phyloP scores from a whole-genome alignment of 768 basidiomycete species.

The Pleurotus platypus region DNA sequence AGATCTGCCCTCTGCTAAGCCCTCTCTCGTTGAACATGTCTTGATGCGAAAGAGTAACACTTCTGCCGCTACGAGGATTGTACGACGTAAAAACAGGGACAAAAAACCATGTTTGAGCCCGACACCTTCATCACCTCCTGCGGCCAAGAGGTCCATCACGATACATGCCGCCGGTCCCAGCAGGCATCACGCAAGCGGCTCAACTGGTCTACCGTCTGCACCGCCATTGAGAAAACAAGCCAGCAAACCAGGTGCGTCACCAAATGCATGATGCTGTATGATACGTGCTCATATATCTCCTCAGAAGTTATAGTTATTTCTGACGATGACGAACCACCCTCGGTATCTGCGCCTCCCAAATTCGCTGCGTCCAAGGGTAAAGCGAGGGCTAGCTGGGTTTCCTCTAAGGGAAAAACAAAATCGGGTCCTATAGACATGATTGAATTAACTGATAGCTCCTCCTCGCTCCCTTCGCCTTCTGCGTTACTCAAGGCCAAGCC shows the following conservation, averaged over 20 bases:
- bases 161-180: too few species aligned
- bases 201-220: too few species aligned
- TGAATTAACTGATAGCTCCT: background rate
- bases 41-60: background rate
- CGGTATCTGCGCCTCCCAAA: background rate
- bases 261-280: background rate
- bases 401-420: background rate
- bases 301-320: background rate
- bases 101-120: background rate
- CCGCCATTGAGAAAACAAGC: too few species aligned
- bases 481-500: background rate
- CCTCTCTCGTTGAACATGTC: background rate
- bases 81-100: background rate
- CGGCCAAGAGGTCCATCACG: too few species aligned
- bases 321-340: background rate
- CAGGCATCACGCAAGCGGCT: too few species aligned
- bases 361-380: background rate
- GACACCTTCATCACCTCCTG: background rate
- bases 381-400: background rate
- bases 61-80: slow-evolving; percentile 2
- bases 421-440: background rate
- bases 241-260: too few species aligned
- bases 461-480: background rate
- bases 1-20: background rate
- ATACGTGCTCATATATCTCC: background rate